Evolutionary conservation across 2,329 filamentous ascomycete species (phyloP).

Genomic region (Aspergillus carbonarius): DNA sequence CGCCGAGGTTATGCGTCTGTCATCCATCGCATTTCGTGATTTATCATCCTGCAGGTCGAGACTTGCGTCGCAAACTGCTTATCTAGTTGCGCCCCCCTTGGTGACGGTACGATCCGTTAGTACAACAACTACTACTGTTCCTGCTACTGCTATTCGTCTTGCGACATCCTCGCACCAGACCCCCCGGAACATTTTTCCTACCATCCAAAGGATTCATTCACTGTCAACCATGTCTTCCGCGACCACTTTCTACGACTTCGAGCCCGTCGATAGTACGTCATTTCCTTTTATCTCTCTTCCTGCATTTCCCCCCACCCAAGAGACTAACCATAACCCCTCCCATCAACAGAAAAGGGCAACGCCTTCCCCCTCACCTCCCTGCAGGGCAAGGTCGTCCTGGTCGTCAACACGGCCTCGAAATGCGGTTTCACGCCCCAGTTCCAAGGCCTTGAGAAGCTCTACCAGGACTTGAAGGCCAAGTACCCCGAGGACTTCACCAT

Average conservation of each 20-base stretch:
- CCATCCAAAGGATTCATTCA: neutral
- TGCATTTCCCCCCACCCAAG: neutral
- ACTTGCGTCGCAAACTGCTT: neutral
- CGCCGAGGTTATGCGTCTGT: neutral
- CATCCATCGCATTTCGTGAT: neutral
- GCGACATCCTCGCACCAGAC: neutral
- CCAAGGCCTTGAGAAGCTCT: constrained; percentile 83
- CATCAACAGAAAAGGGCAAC: constrained; percentile 65
- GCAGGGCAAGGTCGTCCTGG: constrained; percentile 88
- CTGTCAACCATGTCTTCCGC: constrained; percentile 54
- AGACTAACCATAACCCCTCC: constrained; percentile 9
- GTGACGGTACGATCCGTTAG: neutral
- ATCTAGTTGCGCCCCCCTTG: neutral
- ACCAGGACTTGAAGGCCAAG: constrained; percentile 70
- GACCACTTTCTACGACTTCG: constrained; percentile 60
- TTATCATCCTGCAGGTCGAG: constrained; percentile 1
- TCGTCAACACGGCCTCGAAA: constrained; percentile 98
- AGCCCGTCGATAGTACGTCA: constrained; percentile 56
- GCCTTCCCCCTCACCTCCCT: constrained; percentile 69
- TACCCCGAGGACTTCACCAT: constrained; percentile 78
- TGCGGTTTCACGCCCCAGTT: constrained; percentile 99
- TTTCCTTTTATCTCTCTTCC: neutral
- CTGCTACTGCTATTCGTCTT: neutral
- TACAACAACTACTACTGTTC: neutral
- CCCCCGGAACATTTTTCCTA: neutral